Base-by-base conservation (phyloP, 2,329 filamentous ascomycete genomes). In the Periconia macrospinosa region DNA sequence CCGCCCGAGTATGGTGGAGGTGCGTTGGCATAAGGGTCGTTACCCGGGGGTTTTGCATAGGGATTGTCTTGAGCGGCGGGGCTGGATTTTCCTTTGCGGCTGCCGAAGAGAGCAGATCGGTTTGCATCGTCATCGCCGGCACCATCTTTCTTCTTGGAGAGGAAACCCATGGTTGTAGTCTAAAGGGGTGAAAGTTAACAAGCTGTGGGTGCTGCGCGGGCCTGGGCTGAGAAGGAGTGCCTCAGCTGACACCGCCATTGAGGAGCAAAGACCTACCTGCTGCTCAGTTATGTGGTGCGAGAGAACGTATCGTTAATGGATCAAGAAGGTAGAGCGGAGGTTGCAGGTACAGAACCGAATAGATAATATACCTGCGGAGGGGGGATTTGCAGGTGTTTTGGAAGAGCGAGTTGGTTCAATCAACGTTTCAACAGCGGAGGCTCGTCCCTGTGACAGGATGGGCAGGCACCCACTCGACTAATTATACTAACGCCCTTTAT, bases 61-160 rank as follows among this genome's bases (percentile, higher is more conserved):
- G 85, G 85, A 20, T 83, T 84, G 46, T 70, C 63, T 35, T 77
- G 69, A 30, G 80, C 75, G 18, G 42, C 42, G 27, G 78, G 76
- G 27, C 81, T 75, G 50, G 76, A 79, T 69, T 84, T 84, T 60
- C 69, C 67, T 58, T 76, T 85, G 58, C 80, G 76, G 59, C 76
- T 76, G 59, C 83, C 82, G 62, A 87, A 86, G 30, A 87, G 80
- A n/a, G 83, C 81, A 52, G 75, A 76, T 69, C 83, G 81, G 69
- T 77, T 79, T 54, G 82, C 76, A 45, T 81, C 79, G 58, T 82
- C 82, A 64, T 75, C 79, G 55, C 78, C 77, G 57, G 76, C 78
- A 56, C 77, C 76, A 59, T 78, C 77, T 57, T 76, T 79, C 68
- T 85, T 86, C 60, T 76, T 80, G 69, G 83, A 84, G 47, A 76